phyloP scores from a whole-genome alignment of 2,329 filamentous ascomycete species.

The Stachybotrys chartarum region DNA sequence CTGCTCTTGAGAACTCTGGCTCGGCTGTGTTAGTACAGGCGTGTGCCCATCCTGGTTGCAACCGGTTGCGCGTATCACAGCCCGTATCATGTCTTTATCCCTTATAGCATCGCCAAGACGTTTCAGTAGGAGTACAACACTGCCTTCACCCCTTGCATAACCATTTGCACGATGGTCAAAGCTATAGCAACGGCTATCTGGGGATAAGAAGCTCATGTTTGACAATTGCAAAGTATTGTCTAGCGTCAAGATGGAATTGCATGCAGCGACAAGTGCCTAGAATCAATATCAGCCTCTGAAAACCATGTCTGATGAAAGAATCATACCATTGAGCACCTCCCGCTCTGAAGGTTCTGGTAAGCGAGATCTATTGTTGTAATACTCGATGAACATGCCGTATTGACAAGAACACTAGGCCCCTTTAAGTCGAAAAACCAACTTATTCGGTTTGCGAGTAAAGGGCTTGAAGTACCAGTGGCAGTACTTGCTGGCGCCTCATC shows the following conservation, averaged over 20 bases:
- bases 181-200: constrained; percentile 19
- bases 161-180: constrained; percentile 25
- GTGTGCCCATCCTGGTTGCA: constrained; percentile 33
- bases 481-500: constrained; percentile 18
- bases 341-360: constrained; percentile 10
- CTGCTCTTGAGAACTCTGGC: constrained; percentile 5
- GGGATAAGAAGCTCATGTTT: constrained; percentile 8
- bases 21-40: constrained; percentile 25
- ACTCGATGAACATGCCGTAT: constrained; percentile 25
- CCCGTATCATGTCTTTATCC: constrained; percentile 29
- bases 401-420: constrained; percentile 21
- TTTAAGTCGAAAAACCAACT: constrained; percentile 28
- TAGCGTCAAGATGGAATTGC: constrained; percentile 12
- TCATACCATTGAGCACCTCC: constrained; percentile 10
- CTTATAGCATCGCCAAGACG: constrained; percentile 35
- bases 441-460: constrained; percentile 25
- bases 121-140: constrained; percentile 39
- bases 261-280: constrained; percentile 15
- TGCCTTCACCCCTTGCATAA: constrained; percentile 20
- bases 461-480: constrained; percentile 18
- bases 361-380: constrained; percentile 20
- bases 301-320: neutral
- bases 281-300: neutral
- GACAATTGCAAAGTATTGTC: constrained; percentile 6
- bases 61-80: constrained; percentile 20